A percentile compares a stretch with the other conserved stretches of the same genome.
Evolutionary conservation across 1,139 yeast species (phyloP).

Genomic region (Meyerozyma guilliermondii): DNA sequence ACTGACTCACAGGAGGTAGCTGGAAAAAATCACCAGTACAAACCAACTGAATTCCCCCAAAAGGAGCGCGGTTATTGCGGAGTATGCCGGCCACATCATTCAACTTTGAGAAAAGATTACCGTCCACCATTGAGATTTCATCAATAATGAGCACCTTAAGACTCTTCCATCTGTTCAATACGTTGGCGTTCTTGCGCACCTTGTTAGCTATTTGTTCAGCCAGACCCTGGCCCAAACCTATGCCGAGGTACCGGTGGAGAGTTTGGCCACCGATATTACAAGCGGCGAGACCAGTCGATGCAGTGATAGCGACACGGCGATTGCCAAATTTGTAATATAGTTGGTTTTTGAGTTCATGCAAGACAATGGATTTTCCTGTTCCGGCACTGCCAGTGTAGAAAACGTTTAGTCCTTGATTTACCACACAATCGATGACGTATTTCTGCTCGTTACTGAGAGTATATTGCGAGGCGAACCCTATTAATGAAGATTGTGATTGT

Average conservation of each 20-base stretch:
- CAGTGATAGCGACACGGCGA: conserved; percentile 70
- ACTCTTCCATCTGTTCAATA: conserved; percentile 51
- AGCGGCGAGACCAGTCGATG: conserved; percentile 91
- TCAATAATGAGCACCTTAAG: conserved; percentile 68
- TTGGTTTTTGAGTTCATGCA: conserved; percentile 51
- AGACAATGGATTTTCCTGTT: conserved; percentile 77
- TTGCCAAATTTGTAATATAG: conserved; percentile 33
- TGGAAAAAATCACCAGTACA: conserved; percentile 84
- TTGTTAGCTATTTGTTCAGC: conserved; percentile 38
- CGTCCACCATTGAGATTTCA: conserved; percentile 82
- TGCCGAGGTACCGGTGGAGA: conserved; percentile 69
- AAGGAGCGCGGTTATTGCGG: conserved; percentile 44
- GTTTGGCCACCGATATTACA: conserved; percentile 83
- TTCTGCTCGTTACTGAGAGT: conserved; percentile 57
- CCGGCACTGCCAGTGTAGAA: conserved; percentile 84
- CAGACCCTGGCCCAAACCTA: conserved; percentile 63
- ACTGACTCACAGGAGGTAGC: conserved; percentile 69
- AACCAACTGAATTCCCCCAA: conserved; percentile 80
- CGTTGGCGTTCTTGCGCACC: conserved; percentile 41
- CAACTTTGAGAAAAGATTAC: conserved; percentile 57
- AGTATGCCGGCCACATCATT: conserved; percentile 55
- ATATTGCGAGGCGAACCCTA: neutral
- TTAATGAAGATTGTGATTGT: neutral
- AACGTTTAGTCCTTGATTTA: conserved; percentile 46
- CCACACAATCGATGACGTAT: conserved; percentile 60